phyloP scores from a whole-genome alignment of 179 eudicot species.

The Carnegiea gigantea region DNA sequence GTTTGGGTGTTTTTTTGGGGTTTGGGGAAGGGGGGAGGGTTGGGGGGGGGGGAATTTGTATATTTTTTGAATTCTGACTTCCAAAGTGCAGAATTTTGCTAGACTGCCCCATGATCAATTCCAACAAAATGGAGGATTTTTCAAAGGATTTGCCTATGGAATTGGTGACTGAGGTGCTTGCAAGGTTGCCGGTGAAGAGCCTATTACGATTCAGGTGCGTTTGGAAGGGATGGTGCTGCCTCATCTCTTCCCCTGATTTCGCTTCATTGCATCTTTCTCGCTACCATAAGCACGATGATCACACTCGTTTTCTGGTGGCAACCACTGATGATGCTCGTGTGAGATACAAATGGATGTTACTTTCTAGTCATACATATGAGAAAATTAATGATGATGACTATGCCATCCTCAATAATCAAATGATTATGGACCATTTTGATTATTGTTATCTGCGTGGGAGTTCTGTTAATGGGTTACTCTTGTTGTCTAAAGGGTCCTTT shows the following conservation, averaged over 20 bases:
- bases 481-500: background rate
- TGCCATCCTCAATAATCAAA: background rate
- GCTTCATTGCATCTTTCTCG: background rate
- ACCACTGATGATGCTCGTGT: background rate
- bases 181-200: background rate
- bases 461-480: background rate
- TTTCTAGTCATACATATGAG: background rate
- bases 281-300: background rate
- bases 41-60: no score
- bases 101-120: background rate
- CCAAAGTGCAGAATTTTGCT: no score
- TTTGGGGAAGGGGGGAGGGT: no score
- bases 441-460: background rate
- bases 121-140: background rate
- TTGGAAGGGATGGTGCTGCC: background rate
- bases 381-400: background rate
- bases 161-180: conserved; percentile 5
- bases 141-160: background rate
- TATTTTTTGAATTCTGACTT: no score
- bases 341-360: no score
- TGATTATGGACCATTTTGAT: background rate
- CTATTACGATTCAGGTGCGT: background rate
- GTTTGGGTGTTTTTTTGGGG: no score
- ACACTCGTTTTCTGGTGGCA: background rate
- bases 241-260: conserved; percentile 5